Conservation (phyloP, 1,139 yeast species). For the Hemisphaericaspora subhashii region DNA sequence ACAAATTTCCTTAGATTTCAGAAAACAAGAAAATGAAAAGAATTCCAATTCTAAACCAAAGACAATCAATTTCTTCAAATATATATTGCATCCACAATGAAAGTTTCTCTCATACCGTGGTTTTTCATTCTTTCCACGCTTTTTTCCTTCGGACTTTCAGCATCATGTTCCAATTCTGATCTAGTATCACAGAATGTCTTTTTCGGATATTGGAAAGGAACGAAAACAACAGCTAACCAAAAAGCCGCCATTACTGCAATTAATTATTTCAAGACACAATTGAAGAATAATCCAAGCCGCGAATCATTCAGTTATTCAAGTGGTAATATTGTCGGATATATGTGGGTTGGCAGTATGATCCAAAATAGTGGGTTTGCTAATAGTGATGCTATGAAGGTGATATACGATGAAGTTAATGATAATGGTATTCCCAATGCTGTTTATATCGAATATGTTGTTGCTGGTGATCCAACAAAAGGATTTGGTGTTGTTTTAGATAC, state of each 20-base stretch:
- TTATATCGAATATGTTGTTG: constrained; percentile 15
- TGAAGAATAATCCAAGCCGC: constrained; percentile 9
- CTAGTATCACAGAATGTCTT: constrained; percentile 9
- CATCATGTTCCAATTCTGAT: constrained; percentile 11
- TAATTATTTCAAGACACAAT: constrained; percentile 11
- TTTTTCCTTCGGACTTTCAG: constrained; percentile 1
- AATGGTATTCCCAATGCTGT: constrained; percentile 15
- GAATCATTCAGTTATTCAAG: constrained; percentile 12
- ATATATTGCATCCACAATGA: too few species aligned
- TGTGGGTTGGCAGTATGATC: constrained; percentile 19
- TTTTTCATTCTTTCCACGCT: neutral
- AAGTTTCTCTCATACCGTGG: constrained; percentile 1
- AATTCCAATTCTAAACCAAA: too few species aligned
- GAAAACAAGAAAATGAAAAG: too few species aligned
- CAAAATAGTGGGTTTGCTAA: constrained; percentile 16
- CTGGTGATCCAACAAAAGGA: constrained; percentile 13
- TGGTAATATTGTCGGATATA: constrained; percentile 14
- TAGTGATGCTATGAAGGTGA: constrained; percentile 13
- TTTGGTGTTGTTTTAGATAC: constrained; percentile 16
- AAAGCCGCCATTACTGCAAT: constrained; percentile 13
- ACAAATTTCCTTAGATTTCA: too few species aligned
- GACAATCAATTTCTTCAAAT: too few species aligned
- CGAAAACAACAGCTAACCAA: constrained; percentile 13
- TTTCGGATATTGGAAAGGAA: constrained; percentile 15
- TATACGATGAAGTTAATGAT: constrained; percentile 14